Evolutionary conservation across 345 rosid species (phyloP).

Genomic region (Salix arbutifolia): DNA sequence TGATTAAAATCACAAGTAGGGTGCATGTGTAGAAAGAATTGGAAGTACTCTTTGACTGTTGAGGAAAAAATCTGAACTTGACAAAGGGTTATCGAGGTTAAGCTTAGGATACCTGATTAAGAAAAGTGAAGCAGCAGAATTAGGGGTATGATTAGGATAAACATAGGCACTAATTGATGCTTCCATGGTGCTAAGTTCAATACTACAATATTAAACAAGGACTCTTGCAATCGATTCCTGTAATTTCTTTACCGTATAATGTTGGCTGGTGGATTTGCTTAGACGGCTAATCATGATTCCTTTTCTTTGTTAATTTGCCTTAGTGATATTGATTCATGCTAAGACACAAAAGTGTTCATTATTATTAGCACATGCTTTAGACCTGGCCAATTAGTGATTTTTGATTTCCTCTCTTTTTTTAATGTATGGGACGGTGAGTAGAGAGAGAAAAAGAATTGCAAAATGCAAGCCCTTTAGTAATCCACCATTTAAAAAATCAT

Average conservation of each 20-base stretch:
- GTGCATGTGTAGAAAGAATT: conserved; percentile 7
- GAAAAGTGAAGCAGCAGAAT: neutral
- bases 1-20: neutral
- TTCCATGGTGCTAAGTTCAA: conserved; percentile 8
- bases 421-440: neutral
- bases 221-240: conserved; percentile 4
- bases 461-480: too few relatives aligned
- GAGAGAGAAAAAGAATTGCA: neutral
- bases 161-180: conserved; percentile 27
- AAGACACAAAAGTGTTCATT: too few relatives aligned
- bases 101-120: conserved; percentile 28
- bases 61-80: neutral
- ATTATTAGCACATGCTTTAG: neutral
- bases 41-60: neutral
- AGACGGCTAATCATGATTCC: conserved; percentile 12
- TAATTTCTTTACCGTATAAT: conserved; percentile 9
- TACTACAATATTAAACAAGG: neutral
- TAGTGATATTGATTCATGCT: conserved; percentile 11
- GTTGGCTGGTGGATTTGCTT: conserved; percentile 5
- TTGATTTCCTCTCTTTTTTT: neutral
- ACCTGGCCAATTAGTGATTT: conserved; percentile 3
- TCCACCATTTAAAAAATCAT: too few relatives aligned
- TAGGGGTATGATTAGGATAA: conserved; percentile 20
- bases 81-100: neutral
- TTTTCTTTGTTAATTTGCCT: conserved; percentile 13